Base-by-base conservation (phyloP, 1,284 basidiomycete genomes). In the Cryptococcus sp. region DNA sequence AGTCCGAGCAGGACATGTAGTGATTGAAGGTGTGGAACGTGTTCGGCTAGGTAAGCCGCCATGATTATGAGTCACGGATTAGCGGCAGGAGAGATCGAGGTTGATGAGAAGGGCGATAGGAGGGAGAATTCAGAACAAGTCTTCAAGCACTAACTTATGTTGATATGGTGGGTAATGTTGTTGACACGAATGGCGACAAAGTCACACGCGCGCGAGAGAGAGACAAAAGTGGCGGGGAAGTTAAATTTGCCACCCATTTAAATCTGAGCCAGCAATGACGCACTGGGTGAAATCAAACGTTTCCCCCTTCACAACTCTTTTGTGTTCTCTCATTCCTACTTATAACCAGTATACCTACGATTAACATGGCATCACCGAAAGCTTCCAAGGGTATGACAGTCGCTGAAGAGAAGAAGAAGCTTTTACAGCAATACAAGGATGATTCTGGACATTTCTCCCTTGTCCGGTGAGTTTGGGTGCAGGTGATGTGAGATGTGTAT, bases 371-470 rank as follows among this genome's bases (percentile, higher is more conserved):
- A 13, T 23, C 58, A 15, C 44, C 46, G 33, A 30, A 44, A 15
- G 15, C 52, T 6, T 47, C 53, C 33, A 60, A 63, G 43, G 59
- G 58, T 32, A 46, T 46, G 7, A 59, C 58, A 15, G 55, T 64
- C n/a, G 52, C 73, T 30, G 70, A 75, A 49, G 74, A 72, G 67
- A 83, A 83, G 63, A 76, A 71, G 47, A 76, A 82, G 56, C 81
- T 80, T 55, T 80, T 95, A 50, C 87, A 89, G 67, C 85, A 94
- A 73, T 97, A 96, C 74, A 80, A 86, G 64, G 85, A 92, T 61
- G 87, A 87, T 36, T 86, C 92, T 61, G 90, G 93, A 5, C 93
- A 97, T 78, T 97, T 97, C 77, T 93, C 90, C 23, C 84, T 97
- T 50, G 93, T 96, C 73, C 86, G 92, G 93, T 93, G 55, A 65